Conservation (phyloP, 169 alveolate genomes). For the Plasmodium malariae region DNA sequence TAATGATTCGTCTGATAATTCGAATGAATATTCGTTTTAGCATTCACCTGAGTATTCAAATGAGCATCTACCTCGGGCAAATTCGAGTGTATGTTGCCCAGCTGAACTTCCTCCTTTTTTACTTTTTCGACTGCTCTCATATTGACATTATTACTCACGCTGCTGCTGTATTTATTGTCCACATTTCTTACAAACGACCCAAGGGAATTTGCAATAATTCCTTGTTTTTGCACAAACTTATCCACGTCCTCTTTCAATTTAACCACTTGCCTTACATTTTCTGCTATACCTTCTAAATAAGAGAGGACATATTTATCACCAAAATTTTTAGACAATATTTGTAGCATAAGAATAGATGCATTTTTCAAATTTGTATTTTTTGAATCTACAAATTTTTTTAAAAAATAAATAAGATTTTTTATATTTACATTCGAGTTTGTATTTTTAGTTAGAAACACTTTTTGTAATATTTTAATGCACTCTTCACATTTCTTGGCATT, state of each 20-base stretch:
- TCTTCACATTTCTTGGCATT: conserved; percentile 72
- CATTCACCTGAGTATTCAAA: too few species aligned
- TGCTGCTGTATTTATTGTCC: background rate
- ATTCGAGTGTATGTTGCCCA: background rate
- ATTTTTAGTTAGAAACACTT: conserved; percentile 28
- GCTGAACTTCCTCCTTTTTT: background rate
- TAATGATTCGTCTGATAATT: too few species aligned
- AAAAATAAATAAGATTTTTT: conserved; percentile 50
- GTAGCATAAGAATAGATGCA: conserved; percentile 61
- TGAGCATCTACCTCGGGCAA: too few species aligned
- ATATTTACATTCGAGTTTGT: conserved; percentile 18
- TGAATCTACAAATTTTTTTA: conserved; percentile 74
- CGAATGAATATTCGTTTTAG: too few species aligned
- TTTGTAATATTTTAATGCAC: conserved; percentile 52
- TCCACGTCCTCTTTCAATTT: conserved; percentile 68
- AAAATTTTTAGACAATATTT: conserved; percentile 50
- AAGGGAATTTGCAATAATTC: background rate
- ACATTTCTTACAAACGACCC: too few species aligned
- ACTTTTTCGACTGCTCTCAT: too few species aligned
- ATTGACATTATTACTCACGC: background rate
- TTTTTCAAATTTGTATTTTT: conserved; percentile 62
- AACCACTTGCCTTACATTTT: conserved; percentile 35
- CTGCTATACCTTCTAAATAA: conserved; percentile 73
- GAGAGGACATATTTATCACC: conserved; percentile 61
- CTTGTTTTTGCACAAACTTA: conserved; percentile 28